Base-by-base conservation (phyloP, 805 yeast genomes). In the Isabelozyma heimii region DNA sequence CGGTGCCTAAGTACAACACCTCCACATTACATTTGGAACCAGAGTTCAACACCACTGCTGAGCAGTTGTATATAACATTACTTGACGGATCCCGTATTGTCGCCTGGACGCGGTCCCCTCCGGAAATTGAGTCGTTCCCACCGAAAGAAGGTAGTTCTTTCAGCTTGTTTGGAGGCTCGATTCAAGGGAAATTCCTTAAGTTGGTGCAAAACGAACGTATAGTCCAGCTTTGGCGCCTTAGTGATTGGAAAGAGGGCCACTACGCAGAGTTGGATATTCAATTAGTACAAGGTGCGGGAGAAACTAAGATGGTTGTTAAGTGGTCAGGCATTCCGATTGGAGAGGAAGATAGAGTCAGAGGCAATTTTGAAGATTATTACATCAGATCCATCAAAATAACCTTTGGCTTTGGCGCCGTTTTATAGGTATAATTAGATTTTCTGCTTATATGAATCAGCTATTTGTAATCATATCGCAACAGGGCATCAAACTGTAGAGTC, bases 301-400 rank as follows among this genome's bases (percentile, higher is more conserved):
- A 91, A 59, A 94, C 99, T 3, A 83, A 79, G 50, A 75, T 91
- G 72, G 82, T 83, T 51, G 90, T 91, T 15, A 73, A 77, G 41
- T 90, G 92, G 82, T 75, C 82, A 14, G 97, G 97, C 13, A 86
- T 94, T 44, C 99, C 99, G 14, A 77, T 92, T 38, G 99, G 98
- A 12, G 95, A 94, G 65, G 98, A 94, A 62, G 94, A 95, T 59
- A 70, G 86, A 59, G 97, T 89, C 38, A 82, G 84, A 61, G 80
- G 76, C 39, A 94, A 92, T 67, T 92, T 94, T 62, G 89, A 90
- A 59, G 90, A 89, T 52, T 89, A 91, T 69, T 94, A 94, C 65
- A 84, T 94, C 45, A 85, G 86, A 69, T 82, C 96, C 6, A 92
- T 94, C 62, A 94, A 91, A 72, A 64, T 89, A 40, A 87, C 97